Evolutionary conservation across 75 land plant species (phyloP), one percentile per base, ranked within the genome.

Genomic region (Adiantum capillusveneris): DNA sequence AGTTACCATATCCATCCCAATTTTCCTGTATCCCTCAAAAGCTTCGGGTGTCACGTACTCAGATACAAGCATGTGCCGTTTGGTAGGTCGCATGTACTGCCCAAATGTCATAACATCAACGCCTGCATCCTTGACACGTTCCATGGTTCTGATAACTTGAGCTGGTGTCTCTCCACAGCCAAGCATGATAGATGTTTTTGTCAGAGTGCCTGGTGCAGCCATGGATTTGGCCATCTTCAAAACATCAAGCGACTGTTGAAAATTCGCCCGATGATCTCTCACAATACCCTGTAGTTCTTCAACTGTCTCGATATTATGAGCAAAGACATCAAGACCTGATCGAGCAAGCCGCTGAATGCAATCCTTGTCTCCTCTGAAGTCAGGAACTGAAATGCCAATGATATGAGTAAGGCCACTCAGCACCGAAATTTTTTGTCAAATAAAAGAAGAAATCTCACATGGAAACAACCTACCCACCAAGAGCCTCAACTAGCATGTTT

Each of bases 81-180:
- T 95, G 21, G 96, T 90, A 28, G 96, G 99, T 43, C 91, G 81
- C 99, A 95, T 95, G 63, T 89, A 95, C 65, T 90, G 96, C 36
- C 96, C 99, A 71, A 90, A 82, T 18, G 96, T 90, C 85, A 90
- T 90, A 11, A 95, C 97, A 80, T 95, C 99, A 57, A 95, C 92
- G 26, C 99, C 96, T 29, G 96, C 96, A 43, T 77, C 84, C 60
- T 97, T 80, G 21, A 95, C 96, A 57, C 75, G 81, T 67, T 82
- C 83, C 96, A 95, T 90, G 1, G 96, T 90, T 60, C 50, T 75
- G 20, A 84, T 59, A 18, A 90, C 80, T 70, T 95, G 92, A 16
- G 78, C 77, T 34, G 92, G 89, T 44, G 97, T 95, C 67, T 95
- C 99, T 11, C 99, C 99, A 79, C 96, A 95, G 0, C 97, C 96